Percentiles rank a stretch among this genome's conserved stretches.
phyloP scores from a whole-genome alignment of 306 rosid species.

The Luffa acutangula region DNA sequence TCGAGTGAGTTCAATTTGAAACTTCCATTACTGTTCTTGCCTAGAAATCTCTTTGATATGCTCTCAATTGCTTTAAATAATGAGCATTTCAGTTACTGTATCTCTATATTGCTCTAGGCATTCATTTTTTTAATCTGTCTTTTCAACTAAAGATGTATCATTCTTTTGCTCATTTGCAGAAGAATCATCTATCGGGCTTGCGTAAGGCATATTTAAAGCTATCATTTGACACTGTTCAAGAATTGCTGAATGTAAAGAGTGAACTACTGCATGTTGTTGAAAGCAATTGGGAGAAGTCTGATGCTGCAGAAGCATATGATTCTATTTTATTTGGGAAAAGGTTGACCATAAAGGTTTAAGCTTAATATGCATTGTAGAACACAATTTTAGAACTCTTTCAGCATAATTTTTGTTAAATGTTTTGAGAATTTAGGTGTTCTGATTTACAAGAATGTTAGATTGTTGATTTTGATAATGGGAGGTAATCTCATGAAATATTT shows the following conservation, averaged over 20 bases:
- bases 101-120: no score
- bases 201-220: slow-evolving; percentile 65
- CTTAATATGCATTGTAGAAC: slow-evolving; percentile 3
- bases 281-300: slow-evolving; percentile 70
- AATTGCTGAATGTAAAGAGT: slow-evolving; percentile 79
- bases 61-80: no score
- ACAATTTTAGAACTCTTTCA: not conserved
- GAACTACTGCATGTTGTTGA: slow-evolving; percentile 70
- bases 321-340: slow-evolving; percentile 60
- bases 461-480: not conserved
- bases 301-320: slow-evolving; percentile 78
- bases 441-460: not conserved
- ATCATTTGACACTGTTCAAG: slow-evolving; percentile 77
- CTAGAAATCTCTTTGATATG: no score
- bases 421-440: not conserved
- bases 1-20: no score
- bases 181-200: slow-evolving; percentile 93
- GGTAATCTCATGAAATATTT: not conserved
- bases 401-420: not conserved
- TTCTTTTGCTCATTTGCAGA: slow-evolving; percentile 38
- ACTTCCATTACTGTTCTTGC: no score
- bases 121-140: no score
- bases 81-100: no score
- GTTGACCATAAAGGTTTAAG: slow-evolving; percentile 22
- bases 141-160: no score